Conservation (phyloP, 805 yeast species). For the Starmerella stellata region DNA sequence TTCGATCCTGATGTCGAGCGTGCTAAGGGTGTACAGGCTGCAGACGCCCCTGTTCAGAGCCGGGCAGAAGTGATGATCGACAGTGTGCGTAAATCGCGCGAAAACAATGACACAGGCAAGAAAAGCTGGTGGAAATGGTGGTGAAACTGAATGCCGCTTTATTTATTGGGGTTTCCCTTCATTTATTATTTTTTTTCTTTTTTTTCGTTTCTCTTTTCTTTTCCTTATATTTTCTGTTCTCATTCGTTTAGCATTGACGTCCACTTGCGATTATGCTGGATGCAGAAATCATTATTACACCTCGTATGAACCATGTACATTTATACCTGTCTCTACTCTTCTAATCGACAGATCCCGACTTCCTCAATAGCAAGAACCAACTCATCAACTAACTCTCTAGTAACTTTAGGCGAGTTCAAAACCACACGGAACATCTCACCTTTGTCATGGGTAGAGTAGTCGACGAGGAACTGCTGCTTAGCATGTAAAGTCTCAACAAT, state of each 20-base stretch:
- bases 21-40: constrained; percentile 27
- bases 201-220: no score
- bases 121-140: constrained; percentile 7
- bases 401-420: constrained; percentile 49
- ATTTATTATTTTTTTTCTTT: no score
- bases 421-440: constrained; percentile 81
- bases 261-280: no score
- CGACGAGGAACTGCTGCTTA: constrained; percentile 52
- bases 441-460: constrained; percentile 48
- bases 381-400: constrained; percentile 29
- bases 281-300: no score
- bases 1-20: constrained; percentile 70
- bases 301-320: no score
- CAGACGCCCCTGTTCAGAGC: neutral
- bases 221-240: no score
- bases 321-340: no score
- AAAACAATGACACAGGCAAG: neutral
- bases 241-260: no score
- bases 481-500: constrained; percentile 45
- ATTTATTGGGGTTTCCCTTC: no score
- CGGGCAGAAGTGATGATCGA: neutral
- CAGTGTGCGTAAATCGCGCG: constrained; percentile 1
- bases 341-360: no score
- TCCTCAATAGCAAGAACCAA: constrained; percentile 22
- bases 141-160: no score